Percentiles rank a stretch among this genome's conserved stretches.
Conservation (phyloP, 208 protist species). For the Leishmania arabica region DNA sequence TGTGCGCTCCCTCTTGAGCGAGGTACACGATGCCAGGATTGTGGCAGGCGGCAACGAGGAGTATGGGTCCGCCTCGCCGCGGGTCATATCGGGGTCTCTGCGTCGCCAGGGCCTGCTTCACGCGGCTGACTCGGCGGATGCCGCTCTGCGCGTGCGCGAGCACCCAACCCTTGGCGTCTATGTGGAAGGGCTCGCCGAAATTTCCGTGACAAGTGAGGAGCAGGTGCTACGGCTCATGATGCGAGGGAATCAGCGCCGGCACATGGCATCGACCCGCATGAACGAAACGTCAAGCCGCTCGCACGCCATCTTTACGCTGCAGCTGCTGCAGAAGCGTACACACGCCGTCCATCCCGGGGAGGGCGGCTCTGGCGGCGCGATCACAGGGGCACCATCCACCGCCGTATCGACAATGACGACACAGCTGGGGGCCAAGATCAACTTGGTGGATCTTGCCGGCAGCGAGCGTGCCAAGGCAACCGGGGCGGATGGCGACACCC, state of each 20-base stretch:
- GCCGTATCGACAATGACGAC: slow-evolving; percentile 34
- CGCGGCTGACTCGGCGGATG: slow-evolving; percentile 19
- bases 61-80: not conserved
- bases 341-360: slow-evolving; percentile 3
- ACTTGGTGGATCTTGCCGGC: slow-evolving; percentile 95
- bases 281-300: slow-evolving; percentile 96
- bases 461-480: slow-evolving; percentile 88
- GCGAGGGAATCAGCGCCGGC: slow-evolving; percentile 64
- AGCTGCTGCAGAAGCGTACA: slow-evolving; percentile 56
- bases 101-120: slow-evolving; percentile 3
- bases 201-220: slow-evolving; percentile 58
- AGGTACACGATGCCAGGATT: slow-evolving; percentile 17
- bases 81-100: not conserved
- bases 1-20: slow-evolving; percentile 77
- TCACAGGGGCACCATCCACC: slow-evolving; percentile 4
- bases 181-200: slow-evolving; percentile 72
- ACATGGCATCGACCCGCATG: slow-evolving; percentile 93
- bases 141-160: slow-evolving; percentile 67
- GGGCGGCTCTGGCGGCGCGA: not conserved
- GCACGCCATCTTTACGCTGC: slow-evolving; percentile 96
- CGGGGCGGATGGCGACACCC: slow-evolving; percentile 70
- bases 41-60: not conserved
- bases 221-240: slow-evolving; percentile 74
- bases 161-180: slow-evolving; percentile 81
- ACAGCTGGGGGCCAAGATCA: slow-evolving; percentile 72